Conservation (phyloP, 352 stramenopile species). For the Phytopythium montanum region DNA sequence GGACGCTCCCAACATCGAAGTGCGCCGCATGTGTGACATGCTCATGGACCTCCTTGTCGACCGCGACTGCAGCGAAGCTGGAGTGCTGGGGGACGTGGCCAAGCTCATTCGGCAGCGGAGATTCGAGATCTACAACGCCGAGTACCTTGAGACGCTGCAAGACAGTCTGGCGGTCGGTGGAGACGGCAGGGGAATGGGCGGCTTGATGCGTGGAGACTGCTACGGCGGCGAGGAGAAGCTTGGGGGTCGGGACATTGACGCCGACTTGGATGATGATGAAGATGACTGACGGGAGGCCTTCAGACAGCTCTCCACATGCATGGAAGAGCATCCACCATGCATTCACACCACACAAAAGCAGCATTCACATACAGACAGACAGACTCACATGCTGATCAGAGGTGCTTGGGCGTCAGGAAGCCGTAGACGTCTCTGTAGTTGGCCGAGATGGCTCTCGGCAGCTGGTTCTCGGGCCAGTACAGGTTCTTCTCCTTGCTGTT, state of each 20-base stretch:
- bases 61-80: constrained; percentile 59
- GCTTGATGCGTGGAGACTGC: constrained; percentile 6
- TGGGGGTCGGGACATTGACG: neutral
- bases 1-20: constrained; percentile 75
- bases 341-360: neutral
- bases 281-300: constrained; percentile 3
- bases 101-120: constrained; percentile 74
- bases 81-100: constrained; percentile 63
- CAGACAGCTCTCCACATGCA: neutral
- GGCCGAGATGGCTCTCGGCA: constrained; percentile 34
- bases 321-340: neutral
- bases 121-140: constrained; percentile 86
- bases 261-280: constrained; percentile 7
- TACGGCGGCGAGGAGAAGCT: constrained; percentile 6
- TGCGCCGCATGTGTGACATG: constrained; percentile 83
- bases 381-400: constrained; percentile 14
- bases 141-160: constrained; percentile 86
- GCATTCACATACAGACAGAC: neutral
- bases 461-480: constrained; percentile 54
- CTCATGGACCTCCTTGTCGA: constrained; percentile 86
- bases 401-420: constrained; percentile 42
- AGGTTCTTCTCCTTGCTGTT: constrained; percentile 65
- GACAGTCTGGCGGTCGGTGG: constrained; percentile 20
- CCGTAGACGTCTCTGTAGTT: constrained; percentile 64
- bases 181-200: constrained; percentile 19